Evolutionary conservation across 1,139 yeast species (phyloP), one percentile per base, ranked within the genome.

Genomic region (Debaryomyces udenii): DNA sequence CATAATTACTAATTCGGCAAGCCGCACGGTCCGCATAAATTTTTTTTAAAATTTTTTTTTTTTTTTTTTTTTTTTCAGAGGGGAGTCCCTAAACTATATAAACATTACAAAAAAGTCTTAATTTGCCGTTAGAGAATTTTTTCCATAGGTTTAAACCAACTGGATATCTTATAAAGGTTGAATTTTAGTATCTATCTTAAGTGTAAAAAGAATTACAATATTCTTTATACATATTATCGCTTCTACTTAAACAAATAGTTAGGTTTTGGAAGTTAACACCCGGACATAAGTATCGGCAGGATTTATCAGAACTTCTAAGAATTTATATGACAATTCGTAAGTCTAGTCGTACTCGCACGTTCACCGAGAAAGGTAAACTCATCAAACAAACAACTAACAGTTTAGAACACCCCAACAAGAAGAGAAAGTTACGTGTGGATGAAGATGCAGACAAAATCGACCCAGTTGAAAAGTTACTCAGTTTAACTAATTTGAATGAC

Each of bases 401-500:
- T 31, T n/a, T 39, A 44, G 41, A 41, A 28, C 27, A 18, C 11
- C 28, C 36, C 4, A 40, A 45, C 36, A 55, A 50, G 47, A 56
- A 46, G 49, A 44, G 51, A 50, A 53, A 49, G 39, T 31, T 45
- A 14, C 42, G 29, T 32, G 38, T 24, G 10, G 42, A 38, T 17
- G 49, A 52, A 24, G 54, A 52, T 29, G 53, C 59, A 22, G 74
- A 69, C 46, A 64, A 55, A 43, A 66, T 71, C 31, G 78, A 72
- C 46, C 77, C 77, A 3, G 75, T 72, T 39, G 76, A 71, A 51
- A 71, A 64, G 47, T 59, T 72, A 33, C 57, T 72, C 41, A 66
- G 72, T 44, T 62, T 70, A 43, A 66, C 74, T 22, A 64, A 56
- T 42, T 51, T 58, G 27, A 59, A 66, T 47, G 57, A 56, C 31